Base-by-base conservation (phyloP, 257 asterid species). In the Petunia axillaris region DNA sequence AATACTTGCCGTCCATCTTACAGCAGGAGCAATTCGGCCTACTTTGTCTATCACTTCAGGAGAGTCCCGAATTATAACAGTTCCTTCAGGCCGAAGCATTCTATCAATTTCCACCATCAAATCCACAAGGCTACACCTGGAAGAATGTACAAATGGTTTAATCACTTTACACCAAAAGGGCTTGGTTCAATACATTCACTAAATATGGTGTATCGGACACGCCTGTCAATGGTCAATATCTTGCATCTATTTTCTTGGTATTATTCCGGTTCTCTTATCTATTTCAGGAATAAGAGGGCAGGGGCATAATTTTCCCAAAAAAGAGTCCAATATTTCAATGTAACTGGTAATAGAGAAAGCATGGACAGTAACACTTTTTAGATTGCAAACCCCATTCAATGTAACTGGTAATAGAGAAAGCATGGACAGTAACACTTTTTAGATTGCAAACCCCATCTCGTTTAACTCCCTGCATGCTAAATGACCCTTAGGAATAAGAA, bases 81-180 rank as follows among this genome's bases (percentile, higher is more conserved):
- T 93, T 83, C 98, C 99, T 87, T 92, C 96, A 4, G 99, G 98
- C 3, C 99, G 97, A 84, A 95, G 77, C 46, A 93, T 91, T 85
- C 99, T 88, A 77, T 95, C 99, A 0, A 95, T 93, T 88, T 95
- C 99, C 84, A 90, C 95, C 94, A 95, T 91, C 82, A 95, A 82
- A 89, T 93, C 99, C 80, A 92, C 97, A n/a, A 93, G 89, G 85
- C 84, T 93, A 79, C 99, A 95, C 93, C 99, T 95, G 91, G 87
- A 88, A 70, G 15, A 39, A 41, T 38, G 76, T 5, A 43, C 35
- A 73, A 40, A 38, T 14, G 77, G 54, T 0, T 52, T 54, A 64
- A 44, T 79, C 43, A 64, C 38, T 38, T n/a, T 79, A 36, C 65
- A 11, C 1, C 53, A 38, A 60, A 37, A 62, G 41, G 46, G 64